Evolutionary conservation across 495 filamentous ascomycete genomes (phyloP).

Genomic region (Cenococcum geophilum): DNA sequence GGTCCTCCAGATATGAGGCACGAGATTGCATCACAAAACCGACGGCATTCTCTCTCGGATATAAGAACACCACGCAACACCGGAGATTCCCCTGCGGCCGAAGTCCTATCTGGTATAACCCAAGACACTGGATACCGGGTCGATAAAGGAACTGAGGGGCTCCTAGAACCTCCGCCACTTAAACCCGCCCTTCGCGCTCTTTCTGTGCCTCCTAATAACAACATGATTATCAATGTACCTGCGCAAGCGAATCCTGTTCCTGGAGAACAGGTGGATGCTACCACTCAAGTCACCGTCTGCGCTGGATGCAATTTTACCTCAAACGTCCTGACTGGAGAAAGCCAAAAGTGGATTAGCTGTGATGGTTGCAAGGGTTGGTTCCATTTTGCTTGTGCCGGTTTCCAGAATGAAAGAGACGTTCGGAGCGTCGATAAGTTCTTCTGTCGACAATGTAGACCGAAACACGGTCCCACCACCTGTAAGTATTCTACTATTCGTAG

Average conservation of each 20-base stretch:
- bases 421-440: conserved; percentile 68
- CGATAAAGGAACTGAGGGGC: too few species aligned
- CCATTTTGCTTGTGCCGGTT: conserved; percentile 66
- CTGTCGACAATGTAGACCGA: conserved; percentile 54
- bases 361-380: conserved; percentile 73
- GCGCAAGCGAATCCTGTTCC: neutral
- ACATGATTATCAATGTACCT: conserved; percentile 4
- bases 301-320: conserved; percentile 37
- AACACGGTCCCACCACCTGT: conserved; percentile 61
- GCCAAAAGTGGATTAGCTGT: conserved; percentile 60
- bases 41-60: conserved; percentile 24
- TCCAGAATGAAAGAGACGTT: conserved; percentile 63
- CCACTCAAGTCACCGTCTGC: conserved; percentile 32
- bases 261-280: neutral
- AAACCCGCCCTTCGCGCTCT: conserved; percentile 12
- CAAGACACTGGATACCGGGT: neutral
- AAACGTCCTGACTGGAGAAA: conserved; percentile 32
- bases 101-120: neutral
- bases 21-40: conserved; percentile 1
- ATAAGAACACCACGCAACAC: neutral
- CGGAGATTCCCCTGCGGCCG: neutral
- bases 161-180: too few species aligned
- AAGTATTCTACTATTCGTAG: conserved; percentile 40
- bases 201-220: conserved; percentile 30
- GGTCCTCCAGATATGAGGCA: neutral